Conservation (phyloP, 2,329 filamentous ascomycete species). For the Beauveria varroae region DNA sequence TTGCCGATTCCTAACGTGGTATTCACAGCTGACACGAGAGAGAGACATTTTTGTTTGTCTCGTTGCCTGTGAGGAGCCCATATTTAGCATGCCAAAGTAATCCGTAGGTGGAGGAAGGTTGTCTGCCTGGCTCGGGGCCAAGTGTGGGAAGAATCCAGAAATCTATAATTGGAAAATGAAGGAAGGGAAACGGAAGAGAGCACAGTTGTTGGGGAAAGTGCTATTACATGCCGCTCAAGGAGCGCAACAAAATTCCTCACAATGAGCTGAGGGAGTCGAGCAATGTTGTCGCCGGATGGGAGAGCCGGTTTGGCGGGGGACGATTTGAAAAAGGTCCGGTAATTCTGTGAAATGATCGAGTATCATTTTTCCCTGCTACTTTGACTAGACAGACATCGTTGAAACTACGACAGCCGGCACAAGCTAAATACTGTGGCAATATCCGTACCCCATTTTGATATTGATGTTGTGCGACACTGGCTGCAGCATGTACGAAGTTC, state of each 20-base stretch:
- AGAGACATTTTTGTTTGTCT: background rate
- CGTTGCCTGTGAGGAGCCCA: background rate
- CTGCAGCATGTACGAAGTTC: background rate
- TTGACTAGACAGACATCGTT: too few species aligned
- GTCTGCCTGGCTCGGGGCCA: background rate
- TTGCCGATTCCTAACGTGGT: too few species aligned
- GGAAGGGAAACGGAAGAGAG: background rate
- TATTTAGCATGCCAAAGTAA: slow-evolving; percentile 2
- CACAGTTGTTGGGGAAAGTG: background rate
- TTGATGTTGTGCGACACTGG: background rate
- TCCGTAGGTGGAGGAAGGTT: background rate
- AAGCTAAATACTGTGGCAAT: background rate
- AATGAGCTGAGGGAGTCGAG: background rate
- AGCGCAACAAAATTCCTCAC: background rate
- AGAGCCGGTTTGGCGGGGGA: background rate
- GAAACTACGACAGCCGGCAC: background rate
- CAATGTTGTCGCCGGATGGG: background rate
- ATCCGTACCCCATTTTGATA: background rate
- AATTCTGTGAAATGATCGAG: background rate
- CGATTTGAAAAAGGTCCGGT: background rate
- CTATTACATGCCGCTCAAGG: background rate
- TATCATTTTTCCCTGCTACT: background rate
- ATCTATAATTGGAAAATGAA: slow-evolving; percentile 3
- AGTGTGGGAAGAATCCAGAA: background rate
- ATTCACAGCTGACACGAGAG: too few species aligned